Base-by-base conservation (phyloP, 352 stramenopile genomes). In the Thalassiosira gravida region DNA sequence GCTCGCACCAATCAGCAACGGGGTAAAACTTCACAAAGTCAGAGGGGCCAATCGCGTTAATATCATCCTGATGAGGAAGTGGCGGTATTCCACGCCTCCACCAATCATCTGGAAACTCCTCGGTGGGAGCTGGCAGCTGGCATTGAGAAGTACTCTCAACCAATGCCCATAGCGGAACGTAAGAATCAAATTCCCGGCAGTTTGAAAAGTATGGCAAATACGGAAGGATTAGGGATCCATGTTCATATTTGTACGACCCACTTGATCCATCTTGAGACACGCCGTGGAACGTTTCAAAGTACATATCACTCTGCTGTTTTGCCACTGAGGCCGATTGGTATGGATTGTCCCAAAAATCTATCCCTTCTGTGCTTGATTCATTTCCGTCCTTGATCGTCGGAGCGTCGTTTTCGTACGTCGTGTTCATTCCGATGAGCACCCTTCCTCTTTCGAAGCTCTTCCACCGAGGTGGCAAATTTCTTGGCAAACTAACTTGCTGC, bases 201-300 rank as follows among this genome's bases (percentile, higher is more conserved):
- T 97, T 98, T 3, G 95, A 98, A 55, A 98, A 94, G 71, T 98
- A 99, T 6, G 96, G 97, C 29, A 98, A 56, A 75, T 98, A 99
- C 5, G 96, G 94, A 0, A 98, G 80, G 59, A 98, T 73, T 11
- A 96, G 50, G 46, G 87, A 79, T 7, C 76, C 16, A n/a, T 92
- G 87, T 1, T 78, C 61, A 70, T 92, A 94, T 37, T 85, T 74
- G 72, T 82, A 88, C 11, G 46, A 74, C 44, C 58, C 77, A 57
- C 47, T 29, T 24, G 56, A 44, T 37, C 44, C 74, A 81, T 82
- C 64, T 24, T 46, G 46, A 67, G 65, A 83, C n/a, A 85, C 18
- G 13, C 78, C 82, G 37, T 89, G 85, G 66, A 98, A 98, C 6
- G 95, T 98, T 88, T 99, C 97, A 67, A 96, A 93, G 71, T 98